phyloP scores from a whole-genome alignment of 2,329 filamentous ascomycete species.

The Gaeumannomyces sp. region DNA sequence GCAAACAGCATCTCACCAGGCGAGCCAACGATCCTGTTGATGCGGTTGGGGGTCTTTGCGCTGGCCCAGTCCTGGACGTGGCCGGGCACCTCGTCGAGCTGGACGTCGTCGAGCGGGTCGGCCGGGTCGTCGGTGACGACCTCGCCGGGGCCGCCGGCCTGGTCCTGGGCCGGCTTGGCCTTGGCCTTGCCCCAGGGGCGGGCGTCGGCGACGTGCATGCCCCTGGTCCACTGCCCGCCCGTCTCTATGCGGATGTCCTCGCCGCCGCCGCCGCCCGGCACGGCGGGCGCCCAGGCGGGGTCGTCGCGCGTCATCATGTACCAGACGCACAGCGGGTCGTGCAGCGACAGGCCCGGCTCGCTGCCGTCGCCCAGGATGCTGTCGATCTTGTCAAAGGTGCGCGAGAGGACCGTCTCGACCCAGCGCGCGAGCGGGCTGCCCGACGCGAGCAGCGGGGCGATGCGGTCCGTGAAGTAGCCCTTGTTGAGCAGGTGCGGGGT shows the following conservation, averaged over 20 bases:
- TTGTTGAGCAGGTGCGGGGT: conserved; percentile 60
- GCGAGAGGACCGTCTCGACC: conserved; percentile 65
- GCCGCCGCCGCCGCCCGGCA: conserved; percentile 31
- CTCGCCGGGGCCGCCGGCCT: conserved; percentile 10
- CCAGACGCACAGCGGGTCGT: conserved; percentile 76
- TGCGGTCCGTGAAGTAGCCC: conserved; percentile 49
- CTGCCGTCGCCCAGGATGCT: conserved; percentile 51
- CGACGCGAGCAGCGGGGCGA: conserved; percentile 48
- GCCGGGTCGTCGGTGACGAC: conserved; percentile 28
- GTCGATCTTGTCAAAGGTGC: conserved; percentile 63
- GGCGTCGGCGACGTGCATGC: conserved; percentile 81
- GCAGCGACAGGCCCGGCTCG: conserved; percentile 59
- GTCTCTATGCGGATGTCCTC: conserved; percentile 91
- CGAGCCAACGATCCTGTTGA: conserved; percentile 65
- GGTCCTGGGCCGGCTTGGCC: conserved; percentile 25
- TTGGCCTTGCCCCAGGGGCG: conserved; percentile 49
- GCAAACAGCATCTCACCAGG: conserved; percentile 66
- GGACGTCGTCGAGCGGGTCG: conserved; percentile 40
- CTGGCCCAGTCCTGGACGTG: conserved; percentile 76
- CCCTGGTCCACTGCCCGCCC: conserved; percentile 86
- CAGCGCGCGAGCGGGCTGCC: conserved; percentile 70
- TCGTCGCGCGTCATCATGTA: conserved; percentile 62
- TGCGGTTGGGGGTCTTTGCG: conserved; percentile 65
- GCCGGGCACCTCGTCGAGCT: conserved; percentile 51
- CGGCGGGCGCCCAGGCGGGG: conserved; percentile 50